Base-by-base conservation (phyloP, 106 monocot species). In the Narthecium ossifragum region DNA sequence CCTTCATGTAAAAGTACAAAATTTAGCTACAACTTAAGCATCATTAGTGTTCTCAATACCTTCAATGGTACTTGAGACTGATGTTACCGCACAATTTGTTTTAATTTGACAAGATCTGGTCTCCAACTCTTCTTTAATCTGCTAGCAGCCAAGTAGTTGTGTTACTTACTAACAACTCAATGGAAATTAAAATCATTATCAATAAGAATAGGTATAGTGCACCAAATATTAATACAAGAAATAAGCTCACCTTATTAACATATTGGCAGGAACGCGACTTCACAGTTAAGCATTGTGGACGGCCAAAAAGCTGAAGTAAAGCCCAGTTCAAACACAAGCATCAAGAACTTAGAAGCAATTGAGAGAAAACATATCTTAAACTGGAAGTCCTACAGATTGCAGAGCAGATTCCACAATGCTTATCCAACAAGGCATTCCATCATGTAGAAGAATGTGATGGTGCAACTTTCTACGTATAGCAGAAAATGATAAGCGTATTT, bases 221-320 rank as follows among this genome's bases (percentile, higher is more conserved):
- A 43, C 15, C 15, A 43, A 18, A 4, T 1, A 43, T 17, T 17
- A 6, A 37, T 37, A 43, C 4, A 3, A 43, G 11, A 43, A 23
- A 23, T 8, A 60, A 38, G 0, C 26, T 3, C 23, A 94, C 93
- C 89, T 86, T 89, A 23, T 68, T 65, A 2, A 94, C 83, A 65
- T 94, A 94, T 33, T 34, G 21, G 43, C 80, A 85, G 20, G 93
- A 94, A 46, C 89, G 85, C n/a, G 57, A 27, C 59, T 80, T 94
- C 8, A 89, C 75, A 5, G 94, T 94, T 27, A 90, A 80, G 90
- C 94, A 96, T 60, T 83, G 94, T 20, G 90, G 94, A 4, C 90
- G 86, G 37, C 83, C 83, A 60, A 94, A 90, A 23, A 90, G 67
- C 94, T 96, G 71, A 65, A 67, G 13, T 17, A 25, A 8, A 56